phyloP scores from a whole-genome alignment of 441 rosid species.

The Geranium incanum region DNA sequence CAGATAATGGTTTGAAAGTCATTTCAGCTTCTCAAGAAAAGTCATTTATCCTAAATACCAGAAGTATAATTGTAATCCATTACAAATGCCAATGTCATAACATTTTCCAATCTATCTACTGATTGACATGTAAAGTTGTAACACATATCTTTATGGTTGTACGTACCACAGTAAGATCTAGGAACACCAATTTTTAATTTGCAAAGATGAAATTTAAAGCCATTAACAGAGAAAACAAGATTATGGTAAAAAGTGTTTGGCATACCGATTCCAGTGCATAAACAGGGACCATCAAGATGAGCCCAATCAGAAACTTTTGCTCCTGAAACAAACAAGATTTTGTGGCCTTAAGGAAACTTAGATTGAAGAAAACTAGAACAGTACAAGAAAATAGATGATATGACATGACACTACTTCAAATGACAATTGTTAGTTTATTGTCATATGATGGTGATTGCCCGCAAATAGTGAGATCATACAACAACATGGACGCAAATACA shows the following conservation, averaged over 20 bases:
- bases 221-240: constrained; percentile 3
- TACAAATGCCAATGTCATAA: background rate
- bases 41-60: background rate
- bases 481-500: background rate
- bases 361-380: background rate
- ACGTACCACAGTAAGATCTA: background rate
- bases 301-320: constrained; percentile 89
- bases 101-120: background rate
- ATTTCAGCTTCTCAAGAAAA: background rate
- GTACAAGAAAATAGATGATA: background rate
- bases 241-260: background rate
- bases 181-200: background rate
- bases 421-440: background rate
- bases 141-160: background rate
- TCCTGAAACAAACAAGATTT: constrained; percentile 49
- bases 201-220: background rate
- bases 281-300: constrained; percentile 91
- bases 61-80: background rate
- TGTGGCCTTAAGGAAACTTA: background rate
- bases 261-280: constrained; percentile 89
- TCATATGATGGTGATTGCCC: background rate
- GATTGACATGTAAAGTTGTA: background rate
- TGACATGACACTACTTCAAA: background rate
- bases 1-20: background rate
- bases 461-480: background rate